phyloP scores from a whole-genome alignment of 2,329 filamentous ascomycete species.

The Cercospora sp. region DNA sequence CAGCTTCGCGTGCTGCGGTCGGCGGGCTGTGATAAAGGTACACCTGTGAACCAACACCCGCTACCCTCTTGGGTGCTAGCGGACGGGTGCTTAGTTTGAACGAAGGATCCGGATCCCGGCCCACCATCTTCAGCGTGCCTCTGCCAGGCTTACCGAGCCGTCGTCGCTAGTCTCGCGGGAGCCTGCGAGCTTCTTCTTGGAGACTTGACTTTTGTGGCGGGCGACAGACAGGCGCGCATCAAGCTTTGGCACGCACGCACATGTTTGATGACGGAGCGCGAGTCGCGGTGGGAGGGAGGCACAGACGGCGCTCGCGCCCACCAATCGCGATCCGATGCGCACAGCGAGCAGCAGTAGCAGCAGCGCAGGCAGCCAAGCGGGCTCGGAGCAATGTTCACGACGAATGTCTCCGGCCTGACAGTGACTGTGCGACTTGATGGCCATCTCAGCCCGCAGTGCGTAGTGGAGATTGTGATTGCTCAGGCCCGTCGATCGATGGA shows the following conservation, averaged over 20 bases:
- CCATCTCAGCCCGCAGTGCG: slow-evolving; percentile 11
- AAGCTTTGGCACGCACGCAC: slow-evolving; percentile 22
- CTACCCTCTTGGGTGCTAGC: slow-evolving; percentile 29
- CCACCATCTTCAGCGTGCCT: slow-evolving; percentile 21
- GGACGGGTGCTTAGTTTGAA: slow-evolving; percentile 27
- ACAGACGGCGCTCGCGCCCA: not conserved
- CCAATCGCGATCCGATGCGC: not conserved
- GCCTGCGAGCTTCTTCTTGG: slow-evolving; percentile 21
- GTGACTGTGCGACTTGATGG: not conserved
- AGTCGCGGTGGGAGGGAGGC: slow-evolving; percentile 1
- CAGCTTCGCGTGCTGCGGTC: slow-evolving; percentile 21
- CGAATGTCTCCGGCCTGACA: slow-evolving; percentile 1
- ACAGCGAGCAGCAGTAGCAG: not conserved
- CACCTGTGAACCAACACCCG: slow-evolving; percentile 31
- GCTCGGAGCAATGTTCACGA: not conserved
- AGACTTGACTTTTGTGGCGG: slow-evolving; percentile 7
- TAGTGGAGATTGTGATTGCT: slow-evolving; percentile 13
- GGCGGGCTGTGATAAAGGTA: slow-evolving; percentile 30
- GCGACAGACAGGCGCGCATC: slow-evolving; percentile 12
- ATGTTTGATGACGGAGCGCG: slow-evolving; percentile 16
- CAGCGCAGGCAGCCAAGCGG: not conserved
- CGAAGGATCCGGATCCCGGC: slow-evolving; percentile 30
- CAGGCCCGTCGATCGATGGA: not conserved
- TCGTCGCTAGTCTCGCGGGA: slow-evolving; percentile 15
- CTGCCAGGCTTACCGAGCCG: slow-evolving; percentile 15